These are phyloP conservation scores for Saturnispora hagleri DNA, from an alignment of 805 yeast genomes.

Conservation along the genomic window DNA sequence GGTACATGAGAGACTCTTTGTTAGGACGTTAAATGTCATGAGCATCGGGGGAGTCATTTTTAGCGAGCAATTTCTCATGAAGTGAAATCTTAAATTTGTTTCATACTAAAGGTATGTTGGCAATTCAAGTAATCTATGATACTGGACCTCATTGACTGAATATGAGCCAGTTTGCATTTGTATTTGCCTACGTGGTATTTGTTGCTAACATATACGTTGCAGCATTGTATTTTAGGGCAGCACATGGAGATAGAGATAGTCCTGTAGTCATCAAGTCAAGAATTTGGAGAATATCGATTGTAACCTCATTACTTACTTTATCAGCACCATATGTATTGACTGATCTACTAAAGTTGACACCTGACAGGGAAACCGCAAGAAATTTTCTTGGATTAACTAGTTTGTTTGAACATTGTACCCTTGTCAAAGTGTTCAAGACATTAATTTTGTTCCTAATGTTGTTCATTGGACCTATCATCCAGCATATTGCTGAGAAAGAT, in stretches of 20 bases:
- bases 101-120: not conserved
- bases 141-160: not conserved
- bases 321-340: conserved; percentile 27
- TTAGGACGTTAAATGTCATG: conserved; percentile 1
- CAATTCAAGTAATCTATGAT: not conserved
- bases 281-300: conserved; percentile 27
- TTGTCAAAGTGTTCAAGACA: not conserved
- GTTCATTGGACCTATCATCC: conserved; percentile 29
- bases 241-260: conserved; percentile 31
- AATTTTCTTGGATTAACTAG: conserved; percentile 15
- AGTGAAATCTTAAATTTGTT: not conserved
- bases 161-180: conserved; percentile 5
- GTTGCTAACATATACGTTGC: conserved; percentile 41
- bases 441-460: conserved; percentile 22
- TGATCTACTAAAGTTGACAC: conserved; percentile 12
- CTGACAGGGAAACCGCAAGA: conserved; percentile 4
- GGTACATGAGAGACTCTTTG: conserved; percentile 49
- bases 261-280: conserved; percentile 35
- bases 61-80: not conserved
- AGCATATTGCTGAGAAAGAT: not conserved
- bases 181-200: conserved; percentile 22
- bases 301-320: conserved; percentile 26
- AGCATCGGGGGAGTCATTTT: not conserved
- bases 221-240: conserved; percentile 28
- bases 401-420: not conserved